Evolutionary conservation across 352 stramenopile genomes (phyloP).

Genomic region (Phytophthora citrophthora): DNA sequence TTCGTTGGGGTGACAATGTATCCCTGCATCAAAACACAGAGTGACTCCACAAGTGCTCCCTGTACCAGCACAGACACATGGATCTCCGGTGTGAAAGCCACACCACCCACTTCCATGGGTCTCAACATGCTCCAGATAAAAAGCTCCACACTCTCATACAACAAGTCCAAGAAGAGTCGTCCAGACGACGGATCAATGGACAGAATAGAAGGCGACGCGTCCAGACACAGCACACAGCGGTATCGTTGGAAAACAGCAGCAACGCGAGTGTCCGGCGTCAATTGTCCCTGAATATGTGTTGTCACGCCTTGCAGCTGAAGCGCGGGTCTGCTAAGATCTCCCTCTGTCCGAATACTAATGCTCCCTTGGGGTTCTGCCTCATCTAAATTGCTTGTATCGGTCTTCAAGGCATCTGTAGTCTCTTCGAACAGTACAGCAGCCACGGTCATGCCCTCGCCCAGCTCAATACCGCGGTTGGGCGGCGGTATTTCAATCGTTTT

Average conservation of each 20-base stretch:
- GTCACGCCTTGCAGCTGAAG: conserved; percentile 28
- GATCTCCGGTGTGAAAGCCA: conserved; percentile 66
- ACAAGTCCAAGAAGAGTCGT: conserved; percentile 78
- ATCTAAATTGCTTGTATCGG: conserved; percentile 5
- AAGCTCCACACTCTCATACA: conserved; percentile 83
- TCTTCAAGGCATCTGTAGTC: neutral
- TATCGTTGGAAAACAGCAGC: conserved; percentile 78
- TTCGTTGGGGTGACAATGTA: conserved; percentile 77
- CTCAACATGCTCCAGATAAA: conserved; percentile 75
- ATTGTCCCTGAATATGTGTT: conserved; percentile 30
- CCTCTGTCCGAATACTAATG: conserved; percentile 21
- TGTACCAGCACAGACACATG: conserved; percentile 86
- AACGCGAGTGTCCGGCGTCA: conserved; percentile 61
- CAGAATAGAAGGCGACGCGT: conserved; percentile 83
- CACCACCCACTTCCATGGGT: conserved; percentile 59
- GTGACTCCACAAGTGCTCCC: conserved; percentile 73
- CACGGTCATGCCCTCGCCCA: conserved; percentile 79
- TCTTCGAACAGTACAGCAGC: conserved; percentile 51
- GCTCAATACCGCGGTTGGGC: conserved; percentile 33
- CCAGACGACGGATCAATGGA: conserved; percentile 81
- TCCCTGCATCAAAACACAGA: conserved; percentile 84
- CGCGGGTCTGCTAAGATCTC: neutral
- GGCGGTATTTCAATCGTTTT: conserved; percentile 8
- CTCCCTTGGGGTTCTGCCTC: conserved; percentile 3
- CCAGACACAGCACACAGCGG: conserved; percentile 83